phyloP scores from a whole-genome alignment of 78 protist genomes.

The Dictyostelium intermedium region DNA sequence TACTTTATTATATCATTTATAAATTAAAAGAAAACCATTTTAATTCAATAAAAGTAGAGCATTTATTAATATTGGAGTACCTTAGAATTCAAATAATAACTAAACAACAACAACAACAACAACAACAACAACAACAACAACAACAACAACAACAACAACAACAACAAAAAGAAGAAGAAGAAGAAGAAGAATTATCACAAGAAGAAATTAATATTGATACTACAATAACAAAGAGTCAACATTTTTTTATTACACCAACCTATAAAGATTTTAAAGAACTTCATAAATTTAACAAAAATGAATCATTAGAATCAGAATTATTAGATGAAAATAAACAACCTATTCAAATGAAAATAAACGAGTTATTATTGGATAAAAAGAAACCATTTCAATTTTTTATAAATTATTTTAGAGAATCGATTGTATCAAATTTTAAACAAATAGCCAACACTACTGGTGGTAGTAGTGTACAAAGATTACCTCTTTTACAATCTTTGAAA shows the following conservation, averaged over 20 bases:
- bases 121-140: not conserved
- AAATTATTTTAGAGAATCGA: not conserved
- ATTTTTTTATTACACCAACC: not conserved
- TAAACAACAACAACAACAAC: not conserved
- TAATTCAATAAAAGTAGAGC: not conserved
- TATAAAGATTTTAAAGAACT: not conserved
- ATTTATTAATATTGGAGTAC: not conserved
- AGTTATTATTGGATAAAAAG: not conserved
- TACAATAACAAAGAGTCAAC: not conserved
- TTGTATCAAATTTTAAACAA: not conserved
- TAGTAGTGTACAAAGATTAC: not conserved
- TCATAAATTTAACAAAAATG: not conserved
- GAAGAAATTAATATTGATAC: not conserved
- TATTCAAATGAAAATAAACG: not conserved
- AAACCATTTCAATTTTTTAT: not conserved
- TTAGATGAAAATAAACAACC: not conserved
- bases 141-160: too few relatives aligned
- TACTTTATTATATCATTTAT: not conserved
- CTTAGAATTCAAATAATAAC: not conserved
- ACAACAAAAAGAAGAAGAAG: not conserved
- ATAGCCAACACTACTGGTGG: not conserved
- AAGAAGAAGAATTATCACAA: too few relatives aligned
- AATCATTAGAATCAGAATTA: not conserved
- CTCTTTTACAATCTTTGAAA: not conserved
- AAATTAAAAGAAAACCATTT: not conserved